phyloP scores from a whole-genome alignment of 1,139 yeast genomes.

The Sugiyamaella neomexicana region DNA sequence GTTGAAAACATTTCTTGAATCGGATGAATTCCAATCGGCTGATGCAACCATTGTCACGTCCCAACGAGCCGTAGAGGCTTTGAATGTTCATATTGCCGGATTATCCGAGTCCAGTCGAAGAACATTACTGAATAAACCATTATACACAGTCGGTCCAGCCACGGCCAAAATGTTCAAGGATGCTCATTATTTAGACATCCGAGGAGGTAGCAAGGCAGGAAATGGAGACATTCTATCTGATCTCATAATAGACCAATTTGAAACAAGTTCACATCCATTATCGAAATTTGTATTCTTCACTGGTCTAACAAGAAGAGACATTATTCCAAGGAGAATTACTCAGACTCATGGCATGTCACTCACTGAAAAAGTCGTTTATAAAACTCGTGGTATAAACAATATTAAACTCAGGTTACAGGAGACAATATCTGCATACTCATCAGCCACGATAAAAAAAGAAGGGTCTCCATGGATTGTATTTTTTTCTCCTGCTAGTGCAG shows the following conservation, averaged over 20 bases:
- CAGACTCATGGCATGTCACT: constrained; percentile 50
- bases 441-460: constrained; percentile 2
- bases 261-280: constrained; percentile 28
- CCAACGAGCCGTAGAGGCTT: constrained; percentile 86
- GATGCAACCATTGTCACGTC: constrained; percentile 77
- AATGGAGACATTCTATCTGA: constrained; percentile 74
- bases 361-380: constrained; percentile 66
- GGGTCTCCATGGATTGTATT: constrained; percentile 54
- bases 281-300: constrained; percentile 68
- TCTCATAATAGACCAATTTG: constrained; percentile 52
- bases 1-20: constrained; percentile 47
- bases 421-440: constrained; percentile 8
- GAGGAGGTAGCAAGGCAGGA: constrained; percentile 79
- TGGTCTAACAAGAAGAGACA: constrained; percentile 81
- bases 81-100: constrained; percentile 36
- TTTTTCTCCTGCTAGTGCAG: constrained; percentile 90
- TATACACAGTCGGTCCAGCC: constrained; percentile 92
- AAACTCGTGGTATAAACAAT: constrained; percentile 56
- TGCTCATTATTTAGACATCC: constrained; percentile 65
- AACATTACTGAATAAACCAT: constrained; percentile 50
- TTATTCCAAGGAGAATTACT: constrained; percentile 63
- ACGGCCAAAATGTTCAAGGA: constrained; percentile 61
- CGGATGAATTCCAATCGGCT: constrained; percentile 44
- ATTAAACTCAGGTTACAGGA: constrained; percentile 41
- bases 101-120: constrained; percentile 17